Evolutionary conservation across 73 alveolate genomes (phyloP).

Genomic region (Paramecium sonneborni): DNA sequence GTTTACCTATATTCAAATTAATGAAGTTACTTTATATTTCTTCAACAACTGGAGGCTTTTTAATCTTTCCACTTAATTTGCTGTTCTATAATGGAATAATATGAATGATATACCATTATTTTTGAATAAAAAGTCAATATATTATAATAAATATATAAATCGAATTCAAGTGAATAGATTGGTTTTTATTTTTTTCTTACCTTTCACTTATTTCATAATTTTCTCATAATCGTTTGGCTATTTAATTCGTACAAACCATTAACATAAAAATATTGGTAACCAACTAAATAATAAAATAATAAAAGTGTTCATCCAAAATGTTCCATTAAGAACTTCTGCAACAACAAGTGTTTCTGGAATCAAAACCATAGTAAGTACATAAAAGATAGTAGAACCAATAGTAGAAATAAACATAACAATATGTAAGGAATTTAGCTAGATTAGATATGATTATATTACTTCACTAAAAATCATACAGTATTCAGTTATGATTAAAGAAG

Average conservation of each 20-base stretch:
- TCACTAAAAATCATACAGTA: constrained; percentile 52
- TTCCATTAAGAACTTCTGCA: neutral
- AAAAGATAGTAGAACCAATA: neutral
- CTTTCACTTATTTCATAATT: neutral
- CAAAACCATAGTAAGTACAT: neutral
- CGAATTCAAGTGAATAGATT: constrained; percentile 1
- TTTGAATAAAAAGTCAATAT: neutral
- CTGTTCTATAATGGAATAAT: neutral
- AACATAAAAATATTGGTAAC: constrained; percentile 4
- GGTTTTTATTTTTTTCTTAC: neutral
- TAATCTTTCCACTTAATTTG: neutral
- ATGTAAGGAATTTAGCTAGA: neutral
- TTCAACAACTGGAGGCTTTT: neutral
- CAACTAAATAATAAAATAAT: constrained; percentile 23
- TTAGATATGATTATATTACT: neutral
- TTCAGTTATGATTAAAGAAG: constrained; percentile 81
- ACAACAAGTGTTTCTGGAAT: constrained; percentile 10
- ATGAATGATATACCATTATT: neutral
- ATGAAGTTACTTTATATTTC: neutral
- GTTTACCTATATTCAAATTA: neutral
- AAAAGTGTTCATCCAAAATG: neutral
- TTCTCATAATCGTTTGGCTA: neutral
- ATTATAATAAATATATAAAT: neutral
- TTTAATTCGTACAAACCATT: neutral
- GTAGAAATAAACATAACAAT: constrained; percentile 1